Evolutionary conservation across 1,284 basidiomycete genomes (phyloP), one percentile per base, ranked within the genome.

Genomic region (Ganoderma leucocontextum): DNA sequence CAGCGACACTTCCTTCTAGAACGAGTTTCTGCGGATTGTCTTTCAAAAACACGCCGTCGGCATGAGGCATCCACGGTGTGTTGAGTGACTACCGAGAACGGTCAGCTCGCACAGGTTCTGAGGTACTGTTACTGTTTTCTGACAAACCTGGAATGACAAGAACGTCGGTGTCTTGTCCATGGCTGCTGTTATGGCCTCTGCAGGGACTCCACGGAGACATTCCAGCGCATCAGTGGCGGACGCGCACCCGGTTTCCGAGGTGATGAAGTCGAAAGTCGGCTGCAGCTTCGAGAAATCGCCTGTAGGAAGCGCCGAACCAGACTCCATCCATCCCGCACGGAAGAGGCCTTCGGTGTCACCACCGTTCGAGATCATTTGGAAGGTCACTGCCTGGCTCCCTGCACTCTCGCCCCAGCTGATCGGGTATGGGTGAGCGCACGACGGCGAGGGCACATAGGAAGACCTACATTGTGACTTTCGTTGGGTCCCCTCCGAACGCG

Each of bases 371-470:
- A 81, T 36, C 76, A 82, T 77, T 15, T 82, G 80, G 22, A 79
- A 65, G 0, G 75, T 72, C 10, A 81, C 79, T 6, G 81, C 80
- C 33, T 79, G 75, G 0, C 78, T 74, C 2, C 84, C 85, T 2
- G 84, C 83, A 49, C 80, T 81, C 70, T 84, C 80, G n/a, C 84
- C 84, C 78, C 79, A 83, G 47, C 81, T 82, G 13, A 9, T n/a
- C 0, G 19, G 52, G 22, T 13, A 59, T 10, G 83, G 13, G 80
- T 36, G 15, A 41, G 9, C 22, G 12, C 12, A 25, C 25, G 12
- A 15, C 25, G 4, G 4, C 1, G 15, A 19, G 10, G 13, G 12
- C 0, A 15, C 15, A 4, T 2, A 2, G 15, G 8, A 1, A 25
- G 1, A 38, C 73, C 42, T n/a, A 76, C 78, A 80, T 78, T 17